Evolutionary conservation across 768 basidiomycete species (phyloP).

Genomic region (Naganishia onofrii): DNA sequence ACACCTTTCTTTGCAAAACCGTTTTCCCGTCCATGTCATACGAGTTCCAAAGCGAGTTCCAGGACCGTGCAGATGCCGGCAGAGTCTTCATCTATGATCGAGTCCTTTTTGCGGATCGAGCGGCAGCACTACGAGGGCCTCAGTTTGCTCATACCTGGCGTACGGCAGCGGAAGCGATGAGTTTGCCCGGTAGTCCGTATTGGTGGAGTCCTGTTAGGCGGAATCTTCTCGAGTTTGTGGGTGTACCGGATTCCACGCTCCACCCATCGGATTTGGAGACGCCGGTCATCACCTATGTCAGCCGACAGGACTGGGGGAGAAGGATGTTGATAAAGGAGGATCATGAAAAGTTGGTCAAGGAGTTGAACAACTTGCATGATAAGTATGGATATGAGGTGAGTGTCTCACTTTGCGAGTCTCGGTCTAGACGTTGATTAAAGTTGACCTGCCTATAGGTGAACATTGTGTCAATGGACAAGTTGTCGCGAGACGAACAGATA

Average conservation of each 20-base stretch:
- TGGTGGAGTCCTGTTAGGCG: constrained; percentile 80
- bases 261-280: constrained; percentile 48
- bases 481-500: constrained; percentile 77
- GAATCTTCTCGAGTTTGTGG: constrained; percentile 68
- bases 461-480: constrained; percentile 76
- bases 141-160: constrained; percentile 70
- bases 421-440: background rate
- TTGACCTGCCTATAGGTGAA: constrained; percentile 58
- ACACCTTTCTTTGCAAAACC: constrained; percentile 76
- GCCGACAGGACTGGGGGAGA: constrained; percentile 81
- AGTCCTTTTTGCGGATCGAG: constrained; percentile 81
- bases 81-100: constrained; percentile 77
- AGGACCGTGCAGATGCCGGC: constrained; percentile 68
- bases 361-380: constrained; percentile 68
- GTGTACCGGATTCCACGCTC: constrained; percentile 45
- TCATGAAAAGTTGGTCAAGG: constrained; percentile 74
- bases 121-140: constrained; percentile 72
- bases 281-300: constrained; percentile 89
- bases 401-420: background rate
- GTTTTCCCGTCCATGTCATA: constrained; percentile 75
- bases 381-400: constrained; percentile 68
- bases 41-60: constrained; percentile 81
- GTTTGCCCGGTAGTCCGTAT: constrained; percentile 67
- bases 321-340: constrained; percentile 73
- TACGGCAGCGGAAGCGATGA: constrained; percentile 71